These are phyloP conservation scores for Ceratobasidium sp. DNA, from an alignment of 1,284 basidiomycete genomes.

Conservation along the genomic window DNA sequence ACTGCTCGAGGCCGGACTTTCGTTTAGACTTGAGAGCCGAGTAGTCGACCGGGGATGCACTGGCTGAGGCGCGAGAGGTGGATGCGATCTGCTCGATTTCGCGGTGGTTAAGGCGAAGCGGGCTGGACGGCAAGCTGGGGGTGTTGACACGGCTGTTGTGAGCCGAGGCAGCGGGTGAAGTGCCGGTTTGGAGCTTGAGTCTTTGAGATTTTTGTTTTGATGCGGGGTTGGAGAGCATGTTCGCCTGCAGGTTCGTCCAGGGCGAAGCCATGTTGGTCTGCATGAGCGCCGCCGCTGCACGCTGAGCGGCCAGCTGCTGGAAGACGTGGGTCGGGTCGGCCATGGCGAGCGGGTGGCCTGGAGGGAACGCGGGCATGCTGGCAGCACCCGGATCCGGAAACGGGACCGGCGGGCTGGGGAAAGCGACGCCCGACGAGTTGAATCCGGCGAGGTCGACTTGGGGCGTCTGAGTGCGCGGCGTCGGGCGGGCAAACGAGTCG, in stretches of 20 bases:
- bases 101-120: conserved; percentile 17
- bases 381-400: conserved; percentile 3
- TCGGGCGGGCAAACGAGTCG: conserved; percentile 13
- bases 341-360: conserved; percentile 17
- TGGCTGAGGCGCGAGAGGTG: conserved; percentile 4
- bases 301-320: conserved; percentile 15
- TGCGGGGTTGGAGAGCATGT: conserved; percentile 9
- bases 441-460: not conserved
- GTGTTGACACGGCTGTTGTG: conserved; percentile 33
- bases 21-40: conserved; percentile 15
- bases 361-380: conserved; percentile 7
- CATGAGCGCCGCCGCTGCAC: conserved; percentile 26
- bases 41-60: conserved; percentile 15
- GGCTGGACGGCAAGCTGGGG: conserved; percentile 22
- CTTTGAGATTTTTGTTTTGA: conserved; percentile 16
- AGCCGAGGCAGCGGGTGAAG: conserved; percentile 15
- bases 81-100: conserved; percentile 25
- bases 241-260: conserved; percentile 22
- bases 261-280: conserved; percentile 19
- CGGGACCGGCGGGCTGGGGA: conserved; percentile 11
- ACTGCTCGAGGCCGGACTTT: conserved; percentile 20
- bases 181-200: conserved; percentile 26
- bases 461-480: not conserved
- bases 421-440: not conserved
- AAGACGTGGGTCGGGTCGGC: conserved; percentile 25